Evolutionary conservation across 139 green algal genomes (phyloP), one percentile per base, ranked within the genome.

Genomic region (Desmodesmus armatus): DNA sequence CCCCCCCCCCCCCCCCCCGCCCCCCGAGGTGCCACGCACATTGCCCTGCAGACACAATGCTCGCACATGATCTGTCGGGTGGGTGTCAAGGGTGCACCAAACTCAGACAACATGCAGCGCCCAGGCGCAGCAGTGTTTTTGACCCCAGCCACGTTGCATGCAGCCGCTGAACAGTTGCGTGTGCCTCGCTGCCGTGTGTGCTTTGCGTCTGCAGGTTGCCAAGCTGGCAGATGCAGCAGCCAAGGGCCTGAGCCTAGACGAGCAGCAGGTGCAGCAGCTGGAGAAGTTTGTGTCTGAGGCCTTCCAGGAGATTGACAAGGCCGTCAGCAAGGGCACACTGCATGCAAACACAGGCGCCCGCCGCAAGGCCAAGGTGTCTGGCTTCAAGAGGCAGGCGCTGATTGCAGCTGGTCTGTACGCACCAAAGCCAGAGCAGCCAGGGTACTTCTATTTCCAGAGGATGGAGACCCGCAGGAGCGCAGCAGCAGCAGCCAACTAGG

Each of bases 321-420:
- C 94, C 5, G 92, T 96, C 5, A 66, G 66, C 37, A 97, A 96
- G 92, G 96, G 96, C 41, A 89, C 96, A 25, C 71, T 98, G 35
- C 95, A 98, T 85, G 82, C 85, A 27, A 98, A 98, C 93, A 98
- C 92, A 6, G 96, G 71, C 33, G 93, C 94, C 5, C 88, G 96
- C 58, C 90, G 96, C 65, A 98, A 98, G 93, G 91, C 96, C 3
- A 89, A 94, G 29, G 86, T 96, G 31, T 90, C 94, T 2, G 66
- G 58, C 35, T 94, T 91, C 49, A 95, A 94, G 88, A 88, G 87
- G 40, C 69, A 86, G 78, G 91, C 88, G 49, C 53, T 96, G 17
- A 87, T 95, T 67, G 49, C 85, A 27, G 88, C 91, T 49, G 93
- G 93, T 33, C 74, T 96, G 19, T 96, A 96, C 84, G 89, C 85